A percentile compares a stretch with the other conserved stretches of the same genome.
These are phyloP conservation scores for Sphagnum fallax DNA, from an alignment of 228 moss, liverwort and hornwort genomes.

Conservation along the genomic window DNA sequence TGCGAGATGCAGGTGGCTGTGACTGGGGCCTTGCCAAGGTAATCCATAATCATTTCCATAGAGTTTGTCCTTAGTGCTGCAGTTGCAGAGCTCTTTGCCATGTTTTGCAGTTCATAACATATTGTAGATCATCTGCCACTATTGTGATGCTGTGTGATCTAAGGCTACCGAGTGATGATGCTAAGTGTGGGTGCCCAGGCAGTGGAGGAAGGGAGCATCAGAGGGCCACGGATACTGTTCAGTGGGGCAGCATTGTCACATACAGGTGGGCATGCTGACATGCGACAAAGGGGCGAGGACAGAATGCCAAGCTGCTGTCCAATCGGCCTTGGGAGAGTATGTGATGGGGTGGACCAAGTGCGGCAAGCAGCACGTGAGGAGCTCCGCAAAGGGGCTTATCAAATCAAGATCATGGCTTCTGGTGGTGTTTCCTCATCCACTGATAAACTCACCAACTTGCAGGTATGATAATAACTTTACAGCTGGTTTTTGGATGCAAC, in stretches of 20 bases:
- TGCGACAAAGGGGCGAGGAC: conserved; percentile 45
- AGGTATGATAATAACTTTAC: conserved; percentile 8
- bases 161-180: background rate
- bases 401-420: conserved; percentile 68
- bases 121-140: too few relatives aligned
- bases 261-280: conserved; percentile 62
- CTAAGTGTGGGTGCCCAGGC: conserved; percentile 12
- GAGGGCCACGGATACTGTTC: conserved; percentile 52
- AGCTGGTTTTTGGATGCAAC: too few relatives aligned
- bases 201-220: conserved; percentile 50
- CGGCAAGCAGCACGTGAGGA: conserved; percentile 51
- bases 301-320: conserved; percentile 23
- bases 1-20: conserved; percentile 60
- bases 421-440: conserved; percentile 62
- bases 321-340: conserved; percentile 41
- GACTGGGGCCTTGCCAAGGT: conserved; percentile 66
- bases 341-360: conserved; percentile 45
- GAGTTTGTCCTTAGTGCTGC: too few relatives aligned
- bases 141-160: too few relatives aligned
- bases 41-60: background rate
- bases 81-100: too few relatives aligned
- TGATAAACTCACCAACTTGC: conserved; percentile 43
- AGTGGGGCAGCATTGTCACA: conserved; percentile 56
- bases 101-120: too few relatives aligned
- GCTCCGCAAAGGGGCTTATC: conserved; percentile 47